Base-by-base conservation (phyloP, 2,329 filamentous ascomycete species). In the Aaosphaeria pasadenensis region DNA sequence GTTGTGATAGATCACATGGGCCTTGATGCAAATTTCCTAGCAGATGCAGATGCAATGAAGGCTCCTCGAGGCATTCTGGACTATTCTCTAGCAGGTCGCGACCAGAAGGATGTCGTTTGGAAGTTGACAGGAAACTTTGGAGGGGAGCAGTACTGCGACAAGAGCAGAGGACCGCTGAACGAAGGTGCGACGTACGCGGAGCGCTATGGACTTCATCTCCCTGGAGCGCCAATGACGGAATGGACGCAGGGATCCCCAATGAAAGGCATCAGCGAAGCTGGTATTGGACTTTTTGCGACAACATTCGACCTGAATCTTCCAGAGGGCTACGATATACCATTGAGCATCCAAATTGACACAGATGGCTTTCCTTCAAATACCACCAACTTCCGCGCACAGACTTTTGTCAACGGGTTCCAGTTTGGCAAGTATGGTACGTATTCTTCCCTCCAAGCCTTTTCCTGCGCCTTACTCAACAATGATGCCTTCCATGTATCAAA, bases 381-480 rank as follows among this genome's bases (percentile, higher is more conserved):
- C 49, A 56, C 13, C 32, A 51, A 46, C 9, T 87, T 84, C 54
- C 76, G 86, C 11, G 80, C 76, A 1, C 78, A 85, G 55, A 67
- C 89, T 2, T 90, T 79, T 60, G 84, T 90, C 35, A 89, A 90
- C 57, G 87, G 87, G 1, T 90, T 83, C 64, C 86, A 89, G 59
- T 89, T 84, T 55, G 82, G 80, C 5, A 83, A 84, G 62, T 84
- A 81, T 53, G 68, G 17, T 24, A 24, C 17, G 17, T 24, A 24
- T 24, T 24, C 17, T 24, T 24, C 17, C 17, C 17, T 24, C 17
- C 17, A 24, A 24, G 17, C 17, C 17, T 24, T 24, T 24, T 24
- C 17, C 17, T 24, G 17, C 17, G 17, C 17, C 17, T 24, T 24
- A 24, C 17, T 24, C 17, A 24, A 24, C 17, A 24, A 24, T 24